Conservation (phyloP, 305 asterid genomes). For the Fraxinus latifolia region DNA sequence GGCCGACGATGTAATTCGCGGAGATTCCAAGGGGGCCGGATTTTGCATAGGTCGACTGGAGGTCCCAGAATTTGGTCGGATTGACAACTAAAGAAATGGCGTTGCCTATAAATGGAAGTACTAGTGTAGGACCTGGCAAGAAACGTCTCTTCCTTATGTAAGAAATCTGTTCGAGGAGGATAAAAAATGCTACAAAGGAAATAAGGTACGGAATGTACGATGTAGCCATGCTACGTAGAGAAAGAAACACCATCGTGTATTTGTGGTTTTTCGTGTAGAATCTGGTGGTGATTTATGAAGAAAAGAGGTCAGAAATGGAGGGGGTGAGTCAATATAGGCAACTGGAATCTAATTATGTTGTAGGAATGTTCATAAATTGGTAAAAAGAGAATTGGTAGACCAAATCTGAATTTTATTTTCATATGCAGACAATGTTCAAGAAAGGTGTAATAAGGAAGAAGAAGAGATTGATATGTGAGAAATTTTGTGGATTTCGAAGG, state of each 20-base stretch:
- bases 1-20: slow-evolving; percentile 64
- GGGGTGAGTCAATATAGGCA: slow-evolving; percentile 8
- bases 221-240: slow-evolving; percentile 27
- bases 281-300: not conserved
- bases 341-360: slow-evolving; percentile 1
- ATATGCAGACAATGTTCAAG: not conserved
- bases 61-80: slow-evolving; percentile 62
- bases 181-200: slow-evolving; percentile 37
- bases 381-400: slow-evolving; percentile 17
- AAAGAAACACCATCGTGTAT: slow-evolving; percentile 28
- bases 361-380: not conserved
- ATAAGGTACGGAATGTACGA: slow-evolving; percentile 43
- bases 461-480: not conserved
- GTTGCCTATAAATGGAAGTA: slow-evolving; percentile 67
- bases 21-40: slow-evolving; percentile 53
- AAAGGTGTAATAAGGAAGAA: not conserved
- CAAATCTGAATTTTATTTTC: slow-evolving; percentile 6
- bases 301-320: not conserved
- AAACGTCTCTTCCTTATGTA: slow-evolving; percentile 58
- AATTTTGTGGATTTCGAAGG: no score
- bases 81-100: slow-evolving; percentile 42
- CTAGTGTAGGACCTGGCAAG: slow-evolving; percentile 63
- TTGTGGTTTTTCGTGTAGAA: not conserved
- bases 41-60: slow-evolving; percentile 52
- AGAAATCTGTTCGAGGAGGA: slow-evolving; percentile 55